A percentile compares a stretch with the other conserved stretches of the same genome.
Conservation (phyloP, 2,329 filamentous ascomycete genomes). For the Pseudocercospora ulei region DNA sequence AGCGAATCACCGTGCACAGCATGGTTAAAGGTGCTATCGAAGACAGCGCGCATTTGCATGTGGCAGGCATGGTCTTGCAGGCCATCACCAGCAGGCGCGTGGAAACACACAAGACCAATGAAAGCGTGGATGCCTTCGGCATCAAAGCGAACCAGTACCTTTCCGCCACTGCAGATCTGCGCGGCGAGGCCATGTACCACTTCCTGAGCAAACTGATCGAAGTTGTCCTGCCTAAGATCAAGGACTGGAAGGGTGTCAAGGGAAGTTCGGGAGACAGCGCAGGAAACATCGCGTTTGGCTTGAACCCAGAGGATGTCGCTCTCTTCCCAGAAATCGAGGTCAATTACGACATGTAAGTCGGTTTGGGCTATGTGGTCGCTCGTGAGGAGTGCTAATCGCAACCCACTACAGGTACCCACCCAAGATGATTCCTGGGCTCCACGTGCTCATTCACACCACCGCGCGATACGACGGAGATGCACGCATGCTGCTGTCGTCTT, state of each 20-base stretch:
- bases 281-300: slow-evolving; percentile 77
- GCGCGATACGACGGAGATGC: slow-evolving; percentile 79
- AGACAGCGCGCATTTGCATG: slow-evolving; percentile 66
- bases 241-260: slow-evolving; percentile 82
- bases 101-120: slow-evolving; percentile 57
- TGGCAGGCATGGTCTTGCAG: slow-evolving; percentile 74
- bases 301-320: slow-evolving; percentile 63
- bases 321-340: slow-evolving; percentile 89
- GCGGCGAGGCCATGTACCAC: slow-evolving; percentile 73
- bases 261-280: slow-evolving; percentile 71
- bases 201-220: slow-evolving; percentile 86
- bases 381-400: slow-evolving; percentile 12
- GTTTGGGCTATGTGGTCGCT: neutral
- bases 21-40: slow-evolving; percentile 58
- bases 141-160: slow-evolving; percentile 61
- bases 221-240: slow-evolving; percentile 85
- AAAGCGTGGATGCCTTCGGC: slow-evolving; percentile 64
- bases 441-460: slow-evolving; percentile 74
- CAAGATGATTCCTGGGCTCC: slow-evolving; percentile 73
- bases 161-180: slow-evolving; percentile 66
- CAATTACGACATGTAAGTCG: slow-evolving; percentile 77
- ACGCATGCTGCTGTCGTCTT: slow-evolving; percentile 59
- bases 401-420: slow-evolving; percentile 49
- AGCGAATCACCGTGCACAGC: slow-evolving; percentile 69
- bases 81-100: slow-evolving; percentile 72